phyloP scores from a whole-genome alignment of 2,329 filamentous ascomycete genomes.

The Penicillium sp. region DNA sequence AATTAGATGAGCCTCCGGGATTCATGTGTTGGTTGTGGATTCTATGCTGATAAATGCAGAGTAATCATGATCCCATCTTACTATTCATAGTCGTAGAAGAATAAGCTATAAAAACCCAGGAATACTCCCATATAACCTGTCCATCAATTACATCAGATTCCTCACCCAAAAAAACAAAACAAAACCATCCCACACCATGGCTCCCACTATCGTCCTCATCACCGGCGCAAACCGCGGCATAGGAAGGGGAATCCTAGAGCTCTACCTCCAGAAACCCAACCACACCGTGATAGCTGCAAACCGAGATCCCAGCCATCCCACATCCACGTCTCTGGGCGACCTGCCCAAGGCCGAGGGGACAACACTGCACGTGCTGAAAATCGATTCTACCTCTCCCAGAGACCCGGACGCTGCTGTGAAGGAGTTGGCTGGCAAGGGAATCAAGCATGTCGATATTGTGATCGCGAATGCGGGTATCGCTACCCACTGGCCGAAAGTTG shows the following conservation, averaged over 20 bases:
- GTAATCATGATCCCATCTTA: neutral
- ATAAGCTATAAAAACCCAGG: neutral
- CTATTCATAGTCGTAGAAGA: no score
- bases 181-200: neutral
- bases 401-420: slow-evolving; percentile 33
- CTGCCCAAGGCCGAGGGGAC: slow-evolving; percentile 36
- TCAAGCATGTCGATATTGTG: slow-evolving; percentile 47
- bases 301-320: neutral
- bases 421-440: slow-evolving; percentile 27
- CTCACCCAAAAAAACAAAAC: neutral
- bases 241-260: slow-evolving; percentile 3
- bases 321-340: neutral
- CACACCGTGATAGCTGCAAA: slow-evolving; percentile 7
- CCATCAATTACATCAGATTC: neutral
- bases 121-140: no score
- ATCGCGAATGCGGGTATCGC: slow-evolving; percentile 51
- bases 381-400: slow-evolving; percentile 36
- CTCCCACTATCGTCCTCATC: slow-evolving; percentile 4
- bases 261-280: slow-evolving; percentile 7
- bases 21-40: neutral
- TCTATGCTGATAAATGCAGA: neutral
- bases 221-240: slow-evolving; percentile 7
- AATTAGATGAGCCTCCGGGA: neutral
- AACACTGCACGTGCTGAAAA: slow-evolving; percentile 39
- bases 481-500: slow-evolving; percentile 16